Conservation (phyloP, 805 yeast genomes). For the Ogataea zsoltii region DNA sequence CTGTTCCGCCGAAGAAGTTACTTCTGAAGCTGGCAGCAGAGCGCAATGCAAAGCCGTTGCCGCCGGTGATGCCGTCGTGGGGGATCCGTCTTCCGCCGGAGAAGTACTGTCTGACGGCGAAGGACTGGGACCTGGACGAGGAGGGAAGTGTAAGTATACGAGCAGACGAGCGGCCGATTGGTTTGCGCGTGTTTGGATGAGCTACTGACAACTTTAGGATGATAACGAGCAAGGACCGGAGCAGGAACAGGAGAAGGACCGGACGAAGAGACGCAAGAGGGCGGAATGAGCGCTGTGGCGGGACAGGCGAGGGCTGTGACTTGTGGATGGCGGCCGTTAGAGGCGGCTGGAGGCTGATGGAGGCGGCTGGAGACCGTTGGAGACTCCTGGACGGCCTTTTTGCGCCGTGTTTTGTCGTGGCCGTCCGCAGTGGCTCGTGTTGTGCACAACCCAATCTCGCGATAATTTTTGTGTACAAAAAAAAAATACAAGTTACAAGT, state of each 20-base stretch:
- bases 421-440: too few species aligned
- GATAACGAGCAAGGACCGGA: not conserved
- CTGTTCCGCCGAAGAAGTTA: slow-evolving; percentile 92
- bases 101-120: slow-evolving; percentile 88
- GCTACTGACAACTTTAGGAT: slow-evolving; percentile 4
- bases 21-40: slow-evolving; percentile 89
- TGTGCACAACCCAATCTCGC: too few species aligned
- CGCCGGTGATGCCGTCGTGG: slow-evolving; percentile 87
- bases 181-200: too few species aligned
- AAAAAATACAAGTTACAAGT: not conserved
- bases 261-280: not conserved
- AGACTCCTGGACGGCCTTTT: too few species aligned
- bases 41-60: slow-evolving; percentile 83
- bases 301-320: too few species aligned
- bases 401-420: too few species aligned
- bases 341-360: too few species aligned
- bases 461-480: too few species aligned
- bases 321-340: too few species aligned
- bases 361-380: too few species aligned
- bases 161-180: not conserved
- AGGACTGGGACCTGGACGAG: slow-evolving; percentile 64
- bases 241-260: slow-evolving; percentile 6
- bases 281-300: too few species aligned
- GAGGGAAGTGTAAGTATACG: slow-evolving; percentile 38
- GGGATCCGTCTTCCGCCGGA: slow-evolving; percentile 97